Evolutionary conservation across 495 filamentous ascomycete species (phyloP).

Genomic region (Apodospora peruviana): DNA sequence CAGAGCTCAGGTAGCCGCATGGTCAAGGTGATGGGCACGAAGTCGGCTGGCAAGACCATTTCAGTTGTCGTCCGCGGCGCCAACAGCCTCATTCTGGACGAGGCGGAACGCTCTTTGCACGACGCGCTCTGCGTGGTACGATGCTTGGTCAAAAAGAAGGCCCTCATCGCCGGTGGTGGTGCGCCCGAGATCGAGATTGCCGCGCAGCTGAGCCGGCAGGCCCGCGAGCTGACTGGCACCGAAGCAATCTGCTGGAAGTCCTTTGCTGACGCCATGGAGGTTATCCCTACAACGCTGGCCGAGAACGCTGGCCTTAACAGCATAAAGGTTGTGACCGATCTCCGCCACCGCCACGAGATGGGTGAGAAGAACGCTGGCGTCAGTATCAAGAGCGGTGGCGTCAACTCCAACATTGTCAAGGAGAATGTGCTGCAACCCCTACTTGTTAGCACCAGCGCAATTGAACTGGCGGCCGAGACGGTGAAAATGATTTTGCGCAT

Average conservation of each 20-base stretch:
- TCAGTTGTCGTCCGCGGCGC: conserved; percentile 92
- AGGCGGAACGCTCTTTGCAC: conserved; percentile 92
- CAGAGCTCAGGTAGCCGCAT: conserved; percentile 81
- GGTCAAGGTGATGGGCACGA: conserved; percentile 91
- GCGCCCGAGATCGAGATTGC: conserved; percentile 95
- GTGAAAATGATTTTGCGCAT: conserved; percentile 98
- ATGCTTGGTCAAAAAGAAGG: conserved; percentile 97
- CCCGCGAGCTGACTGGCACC: conserved; percentile 79
- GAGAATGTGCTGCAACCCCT: conserved; percentile 97
- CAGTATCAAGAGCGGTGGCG: conserved; percentile 93
- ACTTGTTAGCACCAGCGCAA: conserved; percentile 92
- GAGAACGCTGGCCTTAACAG: conserved; percentile 97
- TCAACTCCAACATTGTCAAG: conserved; percentile 89
- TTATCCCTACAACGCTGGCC: conserved; percentile 92
- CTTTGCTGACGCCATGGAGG: conserved; percentile 95
- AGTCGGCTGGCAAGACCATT: conserved; percentile 74
- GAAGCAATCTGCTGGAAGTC: conserved; percentile 98
- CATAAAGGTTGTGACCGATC: conserved; percentile 97
- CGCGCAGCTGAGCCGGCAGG: conserved; percentile 68
- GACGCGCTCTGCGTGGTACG: conserved; percentile 97
- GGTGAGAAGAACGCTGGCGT: conserved; percentile 95
- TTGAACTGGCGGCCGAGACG: conserved; percentile 94
- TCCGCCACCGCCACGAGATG: conserved; percentile 86
- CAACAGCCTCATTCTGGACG: conserved; percentile 90
- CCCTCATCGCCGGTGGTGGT: conserved; percentile 91